Conservation (phyloP, 2,329 filamentous ascomycete genomes). For the Phaeosphaeriaceae sp. region DNA sequence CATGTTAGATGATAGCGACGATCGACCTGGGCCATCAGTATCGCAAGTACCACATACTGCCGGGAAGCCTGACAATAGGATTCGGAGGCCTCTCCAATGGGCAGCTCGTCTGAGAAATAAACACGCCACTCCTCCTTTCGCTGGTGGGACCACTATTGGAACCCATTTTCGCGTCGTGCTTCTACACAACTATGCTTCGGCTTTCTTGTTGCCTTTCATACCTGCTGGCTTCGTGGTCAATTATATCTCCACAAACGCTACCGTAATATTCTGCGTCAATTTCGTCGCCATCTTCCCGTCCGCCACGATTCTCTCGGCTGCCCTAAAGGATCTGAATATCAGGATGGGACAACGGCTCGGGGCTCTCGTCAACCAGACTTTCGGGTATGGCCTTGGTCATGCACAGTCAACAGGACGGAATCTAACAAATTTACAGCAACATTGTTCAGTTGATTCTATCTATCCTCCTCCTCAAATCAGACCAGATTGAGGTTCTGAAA, state of each 20-base stretch:
- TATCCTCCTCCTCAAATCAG: conserved; percentile 10
- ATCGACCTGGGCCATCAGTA: background rate
- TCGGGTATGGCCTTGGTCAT: conserved; percentile 1
- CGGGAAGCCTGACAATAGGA: background rate
- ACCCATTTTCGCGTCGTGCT: background rate
- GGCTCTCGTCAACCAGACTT: conserved; percentile 11
- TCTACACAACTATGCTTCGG: background rate
- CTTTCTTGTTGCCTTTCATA: conserved; percentile 6
- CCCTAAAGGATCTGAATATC: conserved; percentile 4
- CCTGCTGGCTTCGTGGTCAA: conserved; percentile 11
- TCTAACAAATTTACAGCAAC: conserved; percentile 6
- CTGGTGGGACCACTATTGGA: background rate
- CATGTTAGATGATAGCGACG: background rate
- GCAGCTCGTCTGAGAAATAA: background rate
- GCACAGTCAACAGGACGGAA: background rate
- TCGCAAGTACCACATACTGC: background rate
- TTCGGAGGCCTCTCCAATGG: background rate
- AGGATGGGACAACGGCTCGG: conserved; percentile 2
- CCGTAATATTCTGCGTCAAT: background rate
- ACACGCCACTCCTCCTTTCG: background rate
- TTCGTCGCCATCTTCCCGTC: background rate
- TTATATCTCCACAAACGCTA: conserved; percentile 2
- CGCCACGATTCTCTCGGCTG: background rate
- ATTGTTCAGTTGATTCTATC: conserved; percentile 15
- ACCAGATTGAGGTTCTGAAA: conserved; percentile 11